Evolutionary conservation across 192 early-diverging fungal species (phyloP).

Genomic region (Linnemannia elongata): DNA sequence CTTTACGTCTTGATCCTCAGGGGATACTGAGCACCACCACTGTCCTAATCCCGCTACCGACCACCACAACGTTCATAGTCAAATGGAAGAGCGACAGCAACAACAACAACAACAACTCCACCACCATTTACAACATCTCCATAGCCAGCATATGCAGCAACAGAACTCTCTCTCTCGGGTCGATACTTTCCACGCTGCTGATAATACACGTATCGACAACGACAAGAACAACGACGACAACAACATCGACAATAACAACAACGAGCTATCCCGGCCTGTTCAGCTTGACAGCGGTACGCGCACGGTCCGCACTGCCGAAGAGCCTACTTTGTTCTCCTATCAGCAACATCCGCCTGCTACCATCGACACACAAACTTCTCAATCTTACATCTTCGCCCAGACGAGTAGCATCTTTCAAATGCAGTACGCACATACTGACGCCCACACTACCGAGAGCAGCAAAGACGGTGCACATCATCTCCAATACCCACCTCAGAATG

Average conservation of each 20-base stretch:
- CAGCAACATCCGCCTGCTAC: not conserved
- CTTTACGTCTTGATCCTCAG: not conserved
- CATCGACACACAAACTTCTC: not conserved
- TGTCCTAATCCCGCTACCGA: not conserved
- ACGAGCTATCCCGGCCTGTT: not conserved
- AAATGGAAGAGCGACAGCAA: not conserved
- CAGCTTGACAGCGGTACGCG: not conserved
- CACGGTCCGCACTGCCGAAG: not conserved
- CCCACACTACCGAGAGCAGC: not conserved
- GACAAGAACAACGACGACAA: not conserved
- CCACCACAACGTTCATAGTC: not conserved
- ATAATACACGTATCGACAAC: not conserved
- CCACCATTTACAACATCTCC: not conserved
- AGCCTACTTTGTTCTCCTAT: not conserved
- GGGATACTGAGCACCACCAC: not conserved
- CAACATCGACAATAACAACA: constrained; percentile 4
- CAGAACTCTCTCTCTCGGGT: not conserved
- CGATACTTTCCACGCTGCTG: not conserved
- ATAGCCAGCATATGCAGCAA: not conserved
- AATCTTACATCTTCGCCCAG: too few relatives aligned
- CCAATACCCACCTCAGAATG: too few relatives aligned
- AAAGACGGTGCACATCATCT: too few relatives aligned
- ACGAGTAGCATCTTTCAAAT: too few relatives aligned
- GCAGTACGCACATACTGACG: not conserved
- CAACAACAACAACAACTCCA: not conserved